Percentiles rank a stretch among this genome's conserved stretches.
phyloP scores from a whole-genome alignment of 169 alveolate genomes.

The Cryptosporidium parvum region DNA sequence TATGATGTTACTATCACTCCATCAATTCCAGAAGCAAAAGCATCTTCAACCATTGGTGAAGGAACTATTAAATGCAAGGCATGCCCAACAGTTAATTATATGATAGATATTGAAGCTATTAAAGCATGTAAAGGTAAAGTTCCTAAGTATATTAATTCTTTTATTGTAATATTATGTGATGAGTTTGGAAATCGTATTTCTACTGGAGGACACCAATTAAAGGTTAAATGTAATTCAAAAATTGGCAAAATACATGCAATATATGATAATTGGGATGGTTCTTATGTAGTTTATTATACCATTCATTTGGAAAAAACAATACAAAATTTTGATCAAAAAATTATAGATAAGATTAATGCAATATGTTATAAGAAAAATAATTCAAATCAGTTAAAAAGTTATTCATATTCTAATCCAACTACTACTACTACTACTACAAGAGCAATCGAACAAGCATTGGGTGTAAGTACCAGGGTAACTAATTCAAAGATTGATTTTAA shows the following conservation, averaged over 20 bases:
- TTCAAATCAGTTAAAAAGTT: neutral
- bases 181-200: slow-evolving; percentile 78
- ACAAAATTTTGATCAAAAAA: slow-evolving; percentile 33
- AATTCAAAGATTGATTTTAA: slow-evolving; percentile 42
- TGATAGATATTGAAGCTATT: slow-evolving; percentile 28
- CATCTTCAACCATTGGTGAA: slow-evolving; percentile 78
- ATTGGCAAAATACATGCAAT: slow-evolving; percentile 77
- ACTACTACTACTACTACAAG: slow-evolving; percentile 16
- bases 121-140: slow-evolving; percentile 60
- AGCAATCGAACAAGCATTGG: slow-evolving; percentile 71
- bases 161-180: slow-evolving; percentile 68
- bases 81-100: slow-evolving; percentile 77
- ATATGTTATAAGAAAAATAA: neutral
- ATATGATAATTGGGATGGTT: slow-evolving; percentile 78
- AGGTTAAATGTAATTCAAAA: slow-evolving; percentile 55
- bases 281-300: slow-evolving; percentile 74
- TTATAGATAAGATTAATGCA: slow-evolving; percentile 30
- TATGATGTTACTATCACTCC: slow-evolving; percentile 75
- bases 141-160: slow-evolving; percentile 61
- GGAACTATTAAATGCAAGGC: slow-evolving; percentile 77
- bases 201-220: slow-evolving; percentile 78
- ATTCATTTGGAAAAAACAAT: slow-evolving; percentile 60
- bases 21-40: slow-evolving; percentile 76
- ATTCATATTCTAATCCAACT: neutral
- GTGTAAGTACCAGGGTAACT: slow-evolving; percentile 26